phyloP scores from a whole-genome alignment of 1,284 basidiomycete genomes.

The Butyriboletus appendiculatus region DNA sequence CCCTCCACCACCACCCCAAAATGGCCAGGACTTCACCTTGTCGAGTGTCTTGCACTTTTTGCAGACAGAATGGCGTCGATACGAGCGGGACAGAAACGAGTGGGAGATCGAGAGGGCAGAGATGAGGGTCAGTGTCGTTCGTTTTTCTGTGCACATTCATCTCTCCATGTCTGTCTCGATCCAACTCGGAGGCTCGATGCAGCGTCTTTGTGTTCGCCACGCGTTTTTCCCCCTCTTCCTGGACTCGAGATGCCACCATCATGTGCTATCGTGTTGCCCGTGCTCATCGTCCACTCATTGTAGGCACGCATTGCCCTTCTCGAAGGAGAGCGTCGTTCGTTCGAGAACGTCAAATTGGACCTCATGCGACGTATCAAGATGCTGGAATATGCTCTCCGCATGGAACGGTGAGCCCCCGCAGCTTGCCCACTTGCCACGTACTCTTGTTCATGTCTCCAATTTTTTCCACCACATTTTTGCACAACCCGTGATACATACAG shows the following conservation, averaged over 20 bases:
- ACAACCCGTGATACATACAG: constrained; percentile 38
- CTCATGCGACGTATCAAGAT: constrained; percentile 97
- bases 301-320: constrained; percentile 96
- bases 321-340: constrained; percentile 94
- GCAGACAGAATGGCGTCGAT: constrained; percentile 96
- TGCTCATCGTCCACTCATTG: constrained; percentile 22
- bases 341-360: constrained; percentile 96
- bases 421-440: constrained; percentile 14
- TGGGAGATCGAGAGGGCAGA: constrained; percentile 99
- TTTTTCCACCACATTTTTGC: background rate
- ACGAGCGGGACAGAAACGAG: constrained; percentile 97
- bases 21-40: constrained; percentile 88
- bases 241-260: background rate
- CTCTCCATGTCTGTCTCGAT: background rate
- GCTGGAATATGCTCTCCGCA: constrained; percentile 94
- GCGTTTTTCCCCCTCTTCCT: background rate
- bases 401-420: constrained; percentile 76
- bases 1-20: constrained; percentile 73
- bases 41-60: constrained; percentile 96
- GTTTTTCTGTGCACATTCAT: constrained; percentile 16
- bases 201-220: background rate
- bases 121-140: constrained; percentile 81
- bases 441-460: constrained; percentile 6
- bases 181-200: background rate
- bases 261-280: constrained; percentile 8